Evolutionary conservation across 108 stramenopile species (phyloP).

Genomic region (Skeletonema marinoi): DNA sequence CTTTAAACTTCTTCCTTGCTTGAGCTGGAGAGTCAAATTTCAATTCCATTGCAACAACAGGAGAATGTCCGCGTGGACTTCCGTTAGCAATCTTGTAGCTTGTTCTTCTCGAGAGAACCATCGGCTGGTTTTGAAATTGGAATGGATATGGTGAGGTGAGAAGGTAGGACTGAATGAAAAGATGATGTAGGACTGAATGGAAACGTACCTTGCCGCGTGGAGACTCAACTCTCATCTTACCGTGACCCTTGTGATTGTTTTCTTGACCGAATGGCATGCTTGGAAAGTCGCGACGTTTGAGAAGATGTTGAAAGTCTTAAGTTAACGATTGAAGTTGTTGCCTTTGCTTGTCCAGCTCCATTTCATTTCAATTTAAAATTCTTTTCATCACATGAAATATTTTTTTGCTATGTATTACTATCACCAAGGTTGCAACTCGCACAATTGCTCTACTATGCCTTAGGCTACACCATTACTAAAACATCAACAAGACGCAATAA

Average conservation of each 20-base stretch:
- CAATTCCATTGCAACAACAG: constrained; percentile 8
- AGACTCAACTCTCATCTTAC: background rate
- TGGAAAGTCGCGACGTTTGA: no score
- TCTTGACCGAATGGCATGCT: background rate
- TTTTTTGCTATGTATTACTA: no score
- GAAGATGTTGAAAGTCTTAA: no score
- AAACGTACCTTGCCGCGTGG: background rate
- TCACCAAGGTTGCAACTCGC: no score
- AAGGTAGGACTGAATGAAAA: background rate
- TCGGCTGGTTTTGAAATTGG: constrained; percentile 3
- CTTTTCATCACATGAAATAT: no score
- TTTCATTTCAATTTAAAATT: no score
- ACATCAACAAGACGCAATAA: no score
- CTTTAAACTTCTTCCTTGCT: background rate
- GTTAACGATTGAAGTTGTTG: no score
- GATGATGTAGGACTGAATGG: background rate
- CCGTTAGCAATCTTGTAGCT: constrained; percentile 22
- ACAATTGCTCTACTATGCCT: no score
- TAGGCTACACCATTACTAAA: no score
- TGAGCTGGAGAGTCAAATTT: constrained; percentile 7
- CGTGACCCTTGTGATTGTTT: background rate
- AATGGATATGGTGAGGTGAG: background rate
- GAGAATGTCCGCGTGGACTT: constrained; percentile 3
- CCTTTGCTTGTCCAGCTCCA: no score
- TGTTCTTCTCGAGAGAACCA: constrained; percentile 23